Evolutionary conservation across 1,284 basidiomycete species (phyloP), one percentile per base, ranked within the genome.

Genomic region (Cryptococcus wingfieldii): DNA sequence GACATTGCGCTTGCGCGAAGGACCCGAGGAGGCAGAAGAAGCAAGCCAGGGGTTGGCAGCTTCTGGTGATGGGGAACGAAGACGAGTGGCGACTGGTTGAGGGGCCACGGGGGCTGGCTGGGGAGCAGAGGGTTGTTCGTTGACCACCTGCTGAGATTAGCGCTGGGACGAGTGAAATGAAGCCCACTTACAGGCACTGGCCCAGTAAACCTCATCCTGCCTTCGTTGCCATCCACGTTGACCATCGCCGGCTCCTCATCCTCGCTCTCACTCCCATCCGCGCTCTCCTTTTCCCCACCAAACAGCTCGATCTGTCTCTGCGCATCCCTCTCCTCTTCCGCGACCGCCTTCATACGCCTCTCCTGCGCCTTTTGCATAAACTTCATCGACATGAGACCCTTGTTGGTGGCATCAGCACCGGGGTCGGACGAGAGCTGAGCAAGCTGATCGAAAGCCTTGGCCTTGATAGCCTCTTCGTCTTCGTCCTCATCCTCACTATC

Each of bases 351-450:
- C 66, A 84, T 79, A 55, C 85, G 82, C 62, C 89, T 81, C 13
- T 83, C 83, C 77, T 87, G 85, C 0, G 89, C 91, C 58, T 92
- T 87, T 72, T 88, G 86, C 93, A 96, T 96, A 76, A 96, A 96
- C 77, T 93, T 93, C 92, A 96, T 94, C 64, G 84, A 82, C 74
- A 93, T 88, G 12, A 95, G 81, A 14, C 80, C 80, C 68, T 85
- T 84, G 70, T 85, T 85, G 56, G 80, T 60, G 8, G 56, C 61
- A 28, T 67, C 63, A 25, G 63, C 64, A 13, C 52, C 58, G 8
- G 79, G 79, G 12, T 78, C 75, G 19, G 72, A 73, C 42, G 80
- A 76, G 25, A 89, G 69, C 39, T 72, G 71, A 37, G 77, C 77
- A 18, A 92, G 78, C 76, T 91, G 88, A 41, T 90, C 84, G 62